Percentiles rank a stretch among this genome's conserved stretches.
Evolutionary conservation across 2,329 filamentous ascomycete species (phyloP).

Genomic region (Ascocoryne sarcoides): DNA sequence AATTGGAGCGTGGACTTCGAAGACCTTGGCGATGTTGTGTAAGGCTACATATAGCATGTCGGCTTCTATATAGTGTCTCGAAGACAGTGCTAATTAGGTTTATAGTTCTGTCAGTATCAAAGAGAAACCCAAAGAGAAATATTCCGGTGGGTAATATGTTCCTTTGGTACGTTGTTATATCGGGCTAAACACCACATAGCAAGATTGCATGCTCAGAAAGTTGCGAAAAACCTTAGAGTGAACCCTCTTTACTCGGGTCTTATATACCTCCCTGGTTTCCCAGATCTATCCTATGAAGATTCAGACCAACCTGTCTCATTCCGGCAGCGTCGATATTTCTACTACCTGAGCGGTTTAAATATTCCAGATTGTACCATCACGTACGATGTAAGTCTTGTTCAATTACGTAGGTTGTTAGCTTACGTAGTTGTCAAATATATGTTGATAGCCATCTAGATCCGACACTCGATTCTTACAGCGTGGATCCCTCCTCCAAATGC

Average conservation of each 20-base stretch:
- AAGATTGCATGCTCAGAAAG: conserved; percentile 39
- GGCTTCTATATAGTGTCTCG: background rate
- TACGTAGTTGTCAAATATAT: conserved; percentile 27
- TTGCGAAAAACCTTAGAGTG: conserved; percentile 34
- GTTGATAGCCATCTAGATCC: no score
- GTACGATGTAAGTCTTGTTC: no score
- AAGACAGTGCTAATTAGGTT: background rate
- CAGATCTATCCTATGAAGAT: conserved; percentile 43
- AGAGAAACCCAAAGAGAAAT: conserved; percentile 14
- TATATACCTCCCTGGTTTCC: conserved; percentile 47
- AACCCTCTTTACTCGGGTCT: conserved; percentile 37
- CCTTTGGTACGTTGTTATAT: no score
- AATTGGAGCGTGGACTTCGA: background rate
- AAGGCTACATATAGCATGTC: background rate
- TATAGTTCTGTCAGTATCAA: conserved; percentile 10
- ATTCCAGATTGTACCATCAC: conserved; percentile 46
- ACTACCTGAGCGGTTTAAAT: conserved; percentile 47
- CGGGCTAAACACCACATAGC: no score
- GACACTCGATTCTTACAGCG: conserved; percentile 44
- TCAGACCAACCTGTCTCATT: conserved; percentile 49
- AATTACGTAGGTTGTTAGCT: no score
- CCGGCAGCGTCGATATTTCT: conserved; percentile 53
- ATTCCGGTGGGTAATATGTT: conserved; percentile 13
- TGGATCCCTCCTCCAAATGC: conserved; percentile 64
- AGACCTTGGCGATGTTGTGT: background rate